Base-by-base conservation (phyloP, 148 eudicot genomes). In the Heliosperma pusillum region DNA sequence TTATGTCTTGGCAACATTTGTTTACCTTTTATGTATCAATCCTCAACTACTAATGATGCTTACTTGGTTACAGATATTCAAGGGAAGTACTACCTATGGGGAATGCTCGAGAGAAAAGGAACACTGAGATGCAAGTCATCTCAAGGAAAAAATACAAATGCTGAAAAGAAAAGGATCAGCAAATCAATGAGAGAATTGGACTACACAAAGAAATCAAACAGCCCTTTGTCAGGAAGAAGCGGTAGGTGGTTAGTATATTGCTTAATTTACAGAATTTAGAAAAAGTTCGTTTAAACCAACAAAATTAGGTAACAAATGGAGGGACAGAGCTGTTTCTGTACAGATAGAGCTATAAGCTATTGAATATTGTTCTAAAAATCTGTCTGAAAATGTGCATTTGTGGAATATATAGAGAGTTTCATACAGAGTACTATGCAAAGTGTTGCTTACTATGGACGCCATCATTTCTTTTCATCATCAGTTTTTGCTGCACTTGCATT, bases 71-170 rank as follows among this genome's bases (percentile, higher is more conserved):
- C 89, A 90, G 95, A 75, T 85, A 85, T 85, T 65, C 74, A 83
- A 58, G 83, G 86, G 29, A 87, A 79, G 73, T 79, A 83, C 73
- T 90, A 87, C 76, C 75, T 88, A 21, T 90, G 96, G 96, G 96
- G 96, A 19, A 86, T 85, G 20, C 83, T 90, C 53, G 77, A 80
- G 77, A 73, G 40, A 45, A 87, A 87, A 65, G 81, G 80, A 69
- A 58, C 11, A 45, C n/a, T 10, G 16, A 12, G 25, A 45, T 26
- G 11, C 42, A 61, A 19, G 24, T 36, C 44, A 25, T 58, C 67
- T 19, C 4, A 27, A 27, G 13, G 44, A 20, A 57, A 25, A 33
- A 44, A 20, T 44, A 50, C 47, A 45, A 59, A 7, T 58, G 50
- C 67, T 25, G 56, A 26, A n/a, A 75, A 56, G 36, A 16, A 2